Evolutionary conservation across 1,284 basidiomycete genomes (phyloP).

Genomic region (Ustilago esculenta): DNA sequence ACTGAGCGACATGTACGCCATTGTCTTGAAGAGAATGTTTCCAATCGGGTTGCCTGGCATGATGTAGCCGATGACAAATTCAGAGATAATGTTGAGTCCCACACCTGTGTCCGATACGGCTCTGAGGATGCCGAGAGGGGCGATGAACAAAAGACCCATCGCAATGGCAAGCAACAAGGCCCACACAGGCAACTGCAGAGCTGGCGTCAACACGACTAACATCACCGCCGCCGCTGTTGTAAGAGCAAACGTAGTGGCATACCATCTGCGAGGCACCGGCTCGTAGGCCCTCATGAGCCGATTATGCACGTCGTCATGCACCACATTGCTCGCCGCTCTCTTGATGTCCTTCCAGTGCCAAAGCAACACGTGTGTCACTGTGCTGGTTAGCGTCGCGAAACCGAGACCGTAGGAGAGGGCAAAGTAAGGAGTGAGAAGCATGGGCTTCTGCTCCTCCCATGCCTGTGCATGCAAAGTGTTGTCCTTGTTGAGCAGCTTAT

Average conservation of each 20-base stretch:
- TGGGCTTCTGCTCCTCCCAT: constrained; percentile 67
- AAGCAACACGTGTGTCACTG: constrained; percentile 70
- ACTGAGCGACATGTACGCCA: constrained; percentile 69
- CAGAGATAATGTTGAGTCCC: constrained; percentile 69
- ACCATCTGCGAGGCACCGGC: constrained; percentile 63
- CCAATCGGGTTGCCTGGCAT: constrained; percentile 71
- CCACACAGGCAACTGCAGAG: constrained; percentile 70
- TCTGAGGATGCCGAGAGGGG: constrained; percentile 69
- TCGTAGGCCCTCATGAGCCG: constrained; percentile 64
- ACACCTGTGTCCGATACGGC: constrained; percentile 71
- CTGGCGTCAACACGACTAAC: constrained; percentile 69
- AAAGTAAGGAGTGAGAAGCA: constrained; percentile 70
- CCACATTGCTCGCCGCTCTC: constrained; percentile 67
- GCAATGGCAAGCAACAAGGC: constrained; percentile 69
- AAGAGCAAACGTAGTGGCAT: constrained; percentile 55
- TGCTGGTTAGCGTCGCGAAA: constrained; percentile 70
- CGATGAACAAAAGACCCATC: constrained; percentile 68
- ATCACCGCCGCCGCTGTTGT: constrained; percentile 66
- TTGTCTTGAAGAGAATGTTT: constrained; percentile 67
- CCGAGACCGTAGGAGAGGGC: constrained; percentile 68
- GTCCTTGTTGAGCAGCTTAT: constrained; percentile 54
- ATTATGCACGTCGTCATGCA: constrained; percentile 66
- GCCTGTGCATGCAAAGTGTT: constrained; percentile 69
- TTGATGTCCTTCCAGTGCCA: constrained; percentile 71
- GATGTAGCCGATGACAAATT: constrained; percentile 69